These are phyloP conservation scores for Dacryopinax primogenitus DNA, from an alignment of 768 basidiomycete genomes.

Conservation along the genomic window DNA sequence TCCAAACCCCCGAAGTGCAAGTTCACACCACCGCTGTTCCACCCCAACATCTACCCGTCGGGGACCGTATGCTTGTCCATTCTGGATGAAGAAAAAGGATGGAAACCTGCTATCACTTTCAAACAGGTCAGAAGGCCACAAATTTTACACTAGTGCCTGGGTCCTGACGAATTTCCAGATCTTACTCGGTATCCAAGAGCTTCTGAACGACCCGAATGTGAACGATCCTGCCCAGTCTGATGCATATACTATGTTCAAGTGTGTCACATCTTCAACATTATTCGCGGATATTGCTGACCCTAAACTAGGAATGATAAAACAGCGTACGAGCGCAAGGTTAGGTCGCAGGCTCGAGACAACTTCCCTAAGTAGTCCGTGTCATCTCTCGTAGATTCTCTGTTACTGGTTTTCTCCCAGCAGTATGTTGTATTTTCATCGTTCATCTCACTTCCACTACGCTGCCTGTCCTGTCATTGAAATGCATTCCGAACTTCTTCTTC, in stretches of 20 bases:
- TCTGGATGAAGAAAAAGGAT: conserved; percentile 94
- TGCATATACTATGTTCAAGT: conserved; percentile 99
- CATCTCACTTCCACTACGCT: neutral
- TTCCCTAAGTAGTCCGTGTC: conserved; percentile 54
- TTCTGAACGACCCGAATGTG: conserved; percentile 90
- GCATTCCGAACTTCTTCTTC: conserved; percentile 1
- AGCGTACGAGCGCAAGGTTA: conserved; percentile 83
- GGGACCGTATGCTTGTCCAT: conserved; percentile 97
- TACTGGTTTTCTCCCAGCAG: neutral
- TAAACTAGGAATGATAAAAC: conserved; percentile 70
- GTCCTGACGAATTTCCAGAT: conserved; percentile 42
- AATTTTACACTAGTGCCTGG: neutral
- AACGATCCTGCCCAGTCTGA: conserved; percentile 97
- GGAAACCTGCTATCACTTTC: conserved; percentile 98
- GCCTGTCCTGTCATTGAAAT: neutral
- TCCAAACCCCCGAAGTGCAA: conserved; percentile 94
- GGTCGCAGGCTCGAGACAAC: conserved; percentile 79
- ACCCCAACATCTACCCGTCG: conserved; percentile 97
- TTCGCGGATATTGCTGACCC: neutral
- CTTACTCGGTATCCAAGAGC: conserved; percentile 86
- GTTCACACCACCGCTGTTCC: conserved; percentile 90
- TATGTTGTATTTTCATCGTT: neutral
- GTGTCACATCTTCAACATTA: conserved; percentile 25
- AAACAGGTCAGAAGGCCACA: conserved; percentile 70
- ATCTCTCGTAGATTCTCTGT: neutral